These are phyloP conservation scores for Rhodocollybia butyracea DNA, from an alignment of 768 basidiomycete species.

Conservation along the genomic window DNA sequence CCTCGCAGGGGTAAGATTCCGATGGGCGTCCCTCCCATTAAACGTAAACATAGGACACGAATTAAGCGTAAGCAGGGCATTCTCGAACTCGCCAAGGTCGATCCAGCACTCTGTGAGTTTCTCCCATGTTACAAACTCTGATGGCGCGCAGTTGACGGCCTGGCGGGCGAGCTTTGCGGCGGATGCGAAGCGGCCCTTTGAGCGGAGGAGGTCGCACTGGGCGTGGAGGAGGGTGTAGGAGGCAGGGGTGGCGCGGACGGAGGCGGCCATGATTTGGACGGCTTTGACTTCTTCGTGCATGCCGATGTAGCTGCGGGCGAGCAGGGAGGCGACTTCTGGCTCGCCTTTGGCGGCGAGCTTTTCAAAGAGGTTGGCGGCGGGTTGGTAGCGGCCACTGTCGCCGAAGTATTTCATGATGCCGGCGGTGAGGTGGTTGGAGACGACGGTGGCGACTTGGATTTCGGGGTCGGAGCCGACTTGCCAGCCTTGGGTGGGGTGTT, in stretches of 20 bases:
- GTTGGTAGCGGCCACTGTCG: conserved; percentile 82
- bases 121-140: conserved; percentile 99
- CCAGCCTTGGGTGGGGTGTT: conserved; percentile 62
- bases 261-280: conserved; percentile 85
- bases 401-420: conserved; percentile 97
- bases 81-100: conserved; percentile 83
- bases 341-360: conserved; percentile 81
- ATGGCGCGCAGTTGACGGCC: conserved; percentile 97
- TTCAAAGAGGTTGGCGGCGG: conserved; percentile 91
- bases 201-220: conserved; percentile 90
- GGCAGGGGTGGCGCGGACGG: conserved; percentile 83
- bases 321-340: conserved; percentile 83
- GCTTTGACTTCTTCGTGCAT: conserved; percentile 99
- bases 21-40: conserved; percentile 92
- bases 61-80: conserved; percentile 89
- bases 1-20: conserved; percentile 73
- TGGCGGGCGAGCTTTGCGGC: conserved; percentile 89
- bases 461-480: conserved; percentile 98
- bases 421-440: conserved; percentile 94
- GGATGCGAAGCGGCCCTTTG: conserved; percentile 84
- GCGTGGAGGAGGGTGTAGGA: conserved; percentile 93
- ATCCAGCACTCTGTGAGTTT: conserved; percentile 95
- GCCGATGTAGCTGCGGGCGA: conserved; percentile 90
- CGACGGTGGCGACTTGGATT: conserved; percentile 95
- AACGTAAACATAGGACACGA: conserved; percentile 99